Percentiles rank a stretch among this genome's conserved stretches.
Evolutionary conservation across 148 eudicot genomes (phyloP).

Genomic region (Rhododendron vialii): DNA sequence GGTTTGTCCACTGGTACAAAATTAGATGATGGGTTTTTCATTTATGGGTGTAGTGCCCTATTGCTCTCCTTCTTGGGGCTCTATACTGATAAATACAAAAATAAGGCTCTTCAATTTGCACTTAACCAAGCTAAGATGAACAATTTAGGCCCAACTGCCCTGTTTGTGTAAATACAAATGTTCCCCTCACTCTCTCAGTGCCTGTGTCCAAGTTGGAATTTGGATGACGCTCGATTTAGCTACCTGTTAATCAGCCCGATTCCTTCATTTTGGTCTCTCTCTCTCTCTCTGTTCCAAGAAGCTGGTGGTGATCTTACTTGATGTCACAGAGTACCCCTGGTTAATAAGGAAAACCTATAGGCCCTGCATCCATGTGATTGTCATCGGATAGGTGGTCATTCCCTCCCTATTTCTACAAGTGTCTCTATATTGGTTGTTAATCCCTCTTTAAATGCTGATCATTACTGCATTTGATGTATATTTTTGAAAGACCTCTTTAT

Average conservation of each 20-base stretch:
- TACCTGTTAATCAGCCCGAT: not conserved
- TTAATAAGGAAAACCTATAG: not conserved
- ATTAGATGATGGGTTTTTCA: not conserved
- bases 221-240: not conserved
- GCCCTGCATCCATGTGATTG: not conserved
- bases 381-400: not conserved
- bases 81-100: not conserved
- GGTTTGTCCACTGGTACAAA: not conserved
- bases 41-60: not conserved
- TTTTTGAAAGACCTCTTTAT: not conserved
- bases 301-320: not conserved
- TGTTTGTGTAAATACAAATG: not conserved
- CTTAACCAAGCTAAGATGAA: not conserved
- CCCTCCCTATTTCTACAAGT: not conserved
- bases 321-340: not conserved
- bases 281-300: not conserved
- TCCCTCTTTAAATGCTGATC: not conserved
- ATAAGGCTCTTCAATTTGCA: not conserved
- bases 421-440: not conserved
- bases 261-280: not conserved
- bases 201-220: not conserved
- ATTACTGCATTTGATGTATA: slow-evolving; percentile 17
- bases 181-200: not conserved
- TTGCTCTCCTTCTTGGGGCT: not conserved
- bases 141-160: not conserved